Conservation (phyloP, 2,329 filamentous ascomycete genomes). For the Aspergillus sp. region DNA sequence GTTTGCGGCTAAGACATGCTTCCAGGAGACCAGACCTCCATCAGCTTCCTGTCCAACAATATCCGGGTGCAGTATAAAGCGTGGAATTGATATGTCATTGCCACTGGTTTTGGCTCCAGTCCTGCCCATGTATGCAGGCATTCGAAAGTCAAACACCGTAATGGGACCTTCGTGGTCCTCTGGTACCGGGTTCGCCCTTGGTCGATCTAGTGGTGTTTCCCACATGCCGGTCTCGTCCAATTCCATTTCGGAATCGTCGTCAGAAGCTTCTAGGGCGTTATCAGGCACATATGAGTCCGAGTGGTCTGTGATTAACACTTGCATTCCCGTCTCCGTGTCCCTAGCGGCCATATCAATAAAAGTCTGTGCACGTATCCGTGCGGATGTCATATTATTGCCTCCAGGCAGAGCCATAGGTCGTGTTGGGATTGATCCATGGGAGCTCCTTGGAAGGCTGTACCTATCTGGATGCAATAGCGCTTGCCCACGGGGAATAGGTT, state of each 20-base stretch:
- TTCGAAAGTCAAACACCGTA: constrained; percentile 41
- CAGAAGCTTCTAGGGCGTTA: constrained; percentile 29
- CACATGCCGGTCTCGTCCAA: constrained; percentile 35
- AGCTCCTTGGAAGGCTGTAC: constrained; percentile 43
- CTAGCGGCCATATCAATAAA: constrained; percentile 46
- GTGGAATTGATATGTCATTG: constrained; percentile 35
- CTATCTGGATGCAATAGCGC: constrained; percentile 41
- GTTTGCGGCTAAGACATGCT: constrained; percentile 42
- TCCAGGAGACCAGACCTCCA: constrained; percentile 47
- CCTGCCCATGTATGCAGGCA: constrained; percentile 45
- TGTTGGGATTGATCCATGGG: constrained; percentile 42
- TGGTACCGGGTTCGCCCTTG: constrained; percentile 18
- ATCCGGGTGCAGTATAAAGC: constrained; percentile 44
- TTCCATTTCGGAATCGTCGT: constrained; percentile 33
- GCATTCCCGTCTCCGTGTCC: constrained; percentile 42
- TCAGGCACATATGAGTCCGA: constrained; percentile 40
- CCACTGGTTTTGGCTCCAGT: constrained; percentile 26
- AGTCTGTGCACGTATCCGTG: constrained; percentile 46
- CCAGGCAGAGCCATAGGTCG: constrained; percentile 42
- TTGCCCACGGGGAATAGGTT: constrained; percentile 38
- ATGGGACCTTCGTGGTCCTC: constrained; percentile 30
- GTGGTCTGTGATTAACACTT: constrained; percentile 42
- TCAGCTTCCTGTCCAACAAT: constrained; percentile 43
- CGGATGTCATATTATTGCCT: constrained; percentile 45
- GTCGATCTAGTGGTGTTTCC: constrained; percentile 23